Evolutionary conservation across 176 grass and related monocot genomes (phyloP), one percentile per base, ranked within the genome.

Genomic region (Oryza meyeriana): DNA sequence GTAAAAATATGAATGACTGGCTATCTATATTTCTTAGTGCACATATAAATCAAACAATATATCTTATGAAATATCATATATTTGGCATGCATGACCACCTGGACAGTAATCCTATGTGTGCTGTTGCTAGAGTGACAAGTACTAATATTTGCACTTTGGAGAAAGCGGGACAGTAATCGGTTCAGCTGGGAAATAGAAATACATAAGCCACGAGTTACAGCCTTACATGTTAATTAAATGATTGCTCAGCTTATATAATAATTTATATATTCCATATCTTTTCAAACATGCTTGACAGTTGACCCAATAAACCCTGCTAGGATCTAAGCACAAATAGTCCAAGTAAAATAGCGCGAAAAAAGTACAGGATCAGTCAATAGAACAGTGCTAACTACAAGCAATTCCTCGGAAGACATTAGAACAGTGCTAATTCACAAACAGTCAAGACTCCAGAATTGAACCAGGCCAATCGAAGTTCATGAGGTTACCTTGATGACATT

Each of bases 401-500:
- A 16, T 65, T 64, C 16, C 16, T 55, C 36, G n/a, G 26, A 35
- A 75, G 17, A 39, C 3, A n/a, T n/a, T 25, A 59, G n/a, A n/a
- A n/a, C n/a, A n/a, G n/a, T 45, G 82, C 71, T 68, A 82, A 75
- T 75, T 67, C 83, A 64, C 6, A 38, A 27, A 17, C 14, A 81
- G 12, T 82, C 41, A 32, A 52, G 10, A 72, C 38, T 30, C 41
- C 39, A 52, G 10, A 72, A 47, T 30, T 74, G 83, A 6, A 40
- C 8, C 13, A 71, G 67, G 13, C 50, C 42, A 18, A 64, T 34
- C 17, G n/a, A 26, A 77, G 33, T 35, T 76, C 34, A 1, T 30
- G 28, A 47, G 30, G 12, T 79, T 87, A 98, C 96, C 93, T 99
- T 99, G 45, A 96, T 99, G 64, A 95, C 89, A 69, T 99, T 99